A percentile compares a stretch with the other conserved stretches of the same genome.
Conservation (phyloP, 495 filamentous ascomycete genomes). For the Penicillium daleae region DNA sequence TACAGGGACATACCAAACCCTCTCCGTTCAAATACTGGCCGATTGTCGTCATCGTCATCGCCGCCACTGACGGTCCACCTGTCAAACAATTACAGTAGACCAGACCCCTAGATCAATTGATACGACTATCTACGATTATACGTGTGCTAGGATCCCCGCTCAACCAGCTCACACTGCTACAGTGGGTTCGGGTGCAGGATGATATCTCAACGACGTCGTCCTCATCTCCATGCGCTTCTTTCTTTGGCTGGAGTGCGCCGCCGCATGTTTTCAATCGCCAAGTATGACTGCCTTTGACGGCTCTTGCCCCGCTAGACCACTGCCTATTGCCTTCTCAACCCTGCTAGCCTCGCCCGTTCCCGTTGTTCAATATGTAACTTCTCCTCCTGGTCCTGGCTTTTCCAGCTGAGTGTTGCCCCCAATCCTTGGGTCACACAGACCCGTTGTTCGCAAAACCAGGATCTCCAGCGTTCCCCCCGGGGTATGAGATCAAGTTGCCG, state of each 20-base stretch:
- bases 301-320: not conserved
- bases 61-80: conserved; percentile 22
- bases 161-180: not conserved
- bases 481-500: conserved; percentile 3
- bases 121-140: not conserved
- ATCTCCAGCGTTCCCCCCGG: not conserved
- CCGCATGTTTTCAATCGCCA: not conserved
- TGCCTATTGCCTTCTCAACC: not conserved
- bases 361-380: not conserved
- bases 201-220: conserved; percentile 6
- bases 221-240: not conserved
- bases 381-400: not conserved
- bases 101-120: not conserved
- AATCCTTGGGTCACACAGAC: conserved; percentile 1
- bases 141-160: not conserved
- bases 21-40: not conserved
- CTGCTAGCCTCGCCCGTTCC: not conserved
- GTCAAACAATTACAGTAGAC: not conserved
- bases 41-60: conserved; percentile 25
- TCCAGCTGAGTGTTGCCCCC: not conserved
- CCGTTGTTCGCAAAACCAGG: not conserved
- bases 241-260: conserved; percentile 4
- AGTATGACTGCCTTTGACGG: not conserved
- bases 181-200: not conserved
- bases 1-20: no score